Base-by-base conservation (phyloP, 345 rosid genomes). In the Durio zibethinus region DNA sequence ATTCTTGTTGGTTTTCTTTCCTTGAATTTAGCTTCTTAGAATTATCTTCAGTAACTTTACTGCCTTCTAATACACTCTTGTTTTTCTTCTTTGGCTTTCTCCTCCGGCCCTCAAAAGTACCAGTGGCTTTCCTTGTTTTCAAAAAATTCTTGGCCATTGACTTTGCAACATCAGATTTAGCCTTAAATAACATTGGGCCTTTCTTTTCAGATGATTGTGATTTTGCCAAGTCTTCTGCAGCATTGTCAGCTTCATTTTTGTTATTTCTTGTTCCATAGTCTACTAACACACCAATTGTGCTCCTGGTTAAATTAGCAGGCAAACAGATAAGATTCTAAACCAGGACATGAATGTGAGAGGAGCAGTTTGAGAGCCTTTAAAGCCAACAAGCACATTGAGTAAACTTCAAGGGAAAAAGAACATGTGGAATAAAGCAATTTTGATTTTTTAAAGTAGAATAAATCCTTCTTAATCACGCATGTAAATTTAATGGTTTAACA, bases 101-200 rank as follows among this genome's bases (percentile, higher is more conserved):
- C 53, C 54, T 70, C 64, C 12, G 63, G 77, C 64, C 31, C 53
- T 20, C 12, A 15, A 81, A 69, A 77, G 63, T 62, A 73, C 14
- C 80, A 72, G 63, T 78, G 31, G 52, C 81, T 31, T 80, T 80
- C 79, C 72, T 82, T 56, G 73, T 73, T 73, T 83, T 78, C 79
- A 52, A 64, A 29, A 79, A 57, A 42, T 54, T 78, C 74, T 80
- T 82, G 36, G 76, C 85, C 27, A 80, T 52, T 74, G 85, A 42
- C 81, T 93, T 91, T 33, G 61, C 79, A 45, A 82, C 75, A 71
- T 79, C 87, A 29, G 87, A 66, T 68, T 76, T 86, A n/a, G 80
- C 85, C 83, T 67, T 88, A 75, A 78, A 61, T 71, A 80, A 80
- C 42, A 79, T 79, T 52, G 79, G 72, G 27, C 70, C 73, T 85